Percentiles rank a stretch among this genome's conserved stretches.
Conservation (phyloP, 441 rosid species). For the Biscutella laevigata region DNA sequence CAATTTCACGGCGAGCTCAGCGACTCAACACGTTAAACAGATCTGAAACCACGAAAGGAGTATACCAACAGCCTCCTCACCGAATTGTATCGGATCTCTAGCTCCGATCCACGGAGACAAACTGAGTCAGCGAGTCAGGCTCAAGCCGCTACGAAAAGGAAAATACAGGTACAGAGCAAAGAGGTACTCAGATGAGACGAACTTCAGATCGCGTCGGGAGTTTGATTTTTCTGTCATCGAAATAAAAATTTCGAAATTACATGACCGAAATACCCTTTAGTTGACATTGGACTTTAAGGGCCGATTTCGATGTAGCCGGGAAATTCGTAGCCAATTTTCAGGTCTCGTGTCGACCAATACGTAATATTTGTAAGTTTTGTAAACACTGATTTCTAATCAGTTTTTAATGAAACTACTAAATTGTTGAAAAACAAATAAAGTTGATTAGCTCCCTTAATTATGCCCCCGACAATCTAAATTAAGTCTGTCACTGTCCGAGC, state of each 20-base stretch:
- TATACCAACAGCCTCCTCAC: not conserved
- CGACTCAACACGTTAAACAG: constrained; percentile 34
- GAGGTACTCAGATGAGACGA: constrained; percentile 3
- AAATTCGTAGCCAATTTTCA: too few species aligned
- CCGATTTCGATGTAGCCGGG: too few species aligned
- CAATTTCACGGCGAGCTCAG: constrained; percentile 34
- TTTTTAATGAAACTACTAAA: too few species aligned
- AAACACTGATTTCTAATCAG: too few species aligned
- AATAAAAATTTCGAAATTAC: not conserved
- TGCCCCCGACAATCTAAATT: too few species aligned
- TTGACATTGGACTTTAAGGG: constrained; percentile 5
- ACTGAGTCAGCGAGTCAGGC: constrained; percentile 22
- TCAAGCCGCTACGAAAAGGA: not conserved
- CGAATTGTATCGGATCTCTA: constrained; percentile 4
- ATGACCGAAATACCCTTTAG: constrained; percentile 45
- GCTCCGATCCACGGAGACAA: constrained; percentile 22
- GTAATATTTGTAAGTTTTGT: too few species aligned
- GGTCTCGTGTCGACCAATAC: too few species aligned
- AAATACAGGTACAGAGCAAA: constrained; percentile 12
- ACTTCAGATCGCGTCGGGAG: constrained; percentile 53
- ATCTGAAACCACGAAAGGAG: constrained; percentile 30
- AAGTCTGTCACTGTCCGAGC: too few species aligned
- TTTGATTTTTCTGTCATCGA: constrained; percentile 19
- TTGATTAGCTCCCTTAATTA: too few species aligned
- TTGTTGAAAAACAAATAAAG: too few species aligned